Evolutionary conservation across 2,329 filamentous ascomycete species (phyloP).

Genomic region (Sordariomycetes sp.): DNA sequence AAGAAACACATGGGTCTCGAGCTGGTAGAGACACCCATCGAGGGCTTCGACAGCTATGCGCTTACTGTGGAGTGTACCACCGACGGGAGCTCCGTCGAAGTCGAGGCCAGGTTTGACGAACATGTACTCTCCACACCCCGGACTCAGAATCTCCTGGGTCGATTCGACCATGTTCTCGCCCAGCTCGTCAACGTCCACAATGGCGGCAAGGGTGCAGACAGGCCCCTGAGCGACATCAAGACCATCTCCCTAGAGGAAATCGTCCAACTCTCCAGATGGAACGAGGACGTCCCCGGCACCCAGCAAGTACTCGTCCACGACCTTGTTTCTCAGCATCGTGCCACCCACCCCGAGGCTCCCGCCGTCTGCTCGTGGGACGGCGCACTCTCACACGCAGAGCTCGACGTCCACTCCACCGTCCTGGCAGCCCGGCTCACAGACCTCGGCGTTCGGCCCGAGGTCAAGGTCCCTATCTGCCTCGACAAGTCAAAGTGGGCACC

Average conservation of each 20-base stretch:
- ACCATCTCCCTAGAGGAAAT: neutral
- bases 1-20: neutral
- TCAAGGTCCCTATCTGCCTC: constrained; percentile 26
- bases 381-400: constrained; percentile 27
- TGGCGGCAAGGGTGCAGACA: neutral
- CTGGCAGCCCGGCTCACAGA: constrained; percentile 24
- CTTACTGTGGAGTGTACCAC: neutral
- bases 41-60: neutral
- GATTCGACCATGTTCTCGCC: constrained; percentile 3
- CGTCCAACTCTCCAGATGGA: neutral
- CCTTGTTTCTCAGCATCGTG: neutral
- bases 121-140: neutral
- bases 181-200: neutral
- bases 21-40: neutral
- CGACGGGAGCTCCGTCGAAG: neutral
- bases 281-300: neutral
- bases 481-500: constrained; percentile 33
- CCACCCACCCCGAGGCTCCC: constrained; percentile 16
- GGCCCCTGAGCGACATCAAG: neutral
- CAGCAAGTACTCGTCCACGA: neutral
- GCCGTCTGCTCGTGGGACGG: constrained; percentile 38
- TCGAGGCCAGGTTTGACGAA: neutral
- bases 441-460: constrained; percentile 21
- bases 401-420: constrained; percentile 25
- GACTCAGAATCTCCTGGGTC: neutral